Percentiles rank a stretch among this genome's conserved stretches.
Conservation (phyloP, 306 rosid species). For the Prunus campanulata region DNA sequence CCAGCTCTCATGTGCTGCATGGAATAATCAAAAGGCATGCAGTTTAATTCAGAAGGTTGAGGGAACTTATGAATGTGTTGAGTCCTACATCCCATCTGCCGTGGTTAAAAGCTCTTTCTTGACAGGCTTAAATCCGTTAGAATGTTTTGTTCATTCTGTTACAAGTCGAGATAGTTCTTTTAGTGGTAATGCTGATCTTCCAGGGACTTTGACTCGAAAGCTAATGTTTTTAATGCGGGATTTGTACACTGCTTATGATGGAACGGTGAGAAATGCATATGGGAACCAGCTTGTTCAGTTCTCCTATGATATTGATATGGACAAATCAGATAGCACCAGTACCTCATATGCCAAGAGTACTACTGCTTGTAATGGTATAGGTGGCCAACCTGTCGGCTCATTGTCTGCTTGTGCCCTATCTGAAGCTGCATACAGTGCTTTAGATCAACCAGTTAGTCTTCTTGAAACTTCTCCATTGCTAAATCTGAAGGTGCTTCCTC, state of each 20-base stretch:
- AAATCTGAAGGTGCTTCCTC: slow-evolving; percentile 60
- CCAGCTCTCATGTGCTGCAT: slow-evolving; percentile 70
- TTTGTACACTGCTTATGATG: slow-evolving; percentile 71
- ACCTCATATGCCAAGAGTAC: slow-evolving; percentile 14
- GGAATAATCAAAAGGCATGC: slow-evolving; percentile 65
- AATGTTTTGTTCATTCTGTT: slow-evolving; percentile 93
- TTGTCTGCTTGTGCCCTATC: slow-evolving; percentile 92
- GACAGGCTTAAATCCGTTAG: slow-evolving; percentile 85
- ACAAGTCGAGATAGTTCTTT: slow-evolving; percentile 83
- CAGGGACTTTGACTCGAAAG: slow-evolving; percentile 80
- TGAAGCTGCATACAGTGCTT: slow-evolving; percentile 97
- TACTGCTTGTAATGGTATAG: slow-evolving; percentile 29
- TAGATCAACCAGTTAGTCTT: slow-evolving; percentile 91
- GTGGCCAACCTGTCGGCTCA: slow-evolving; percentile 83
- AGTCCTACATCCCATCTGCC: slow-evolving; percentile 77
- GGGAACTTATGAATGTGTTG: slow-evolving; percentile 34
- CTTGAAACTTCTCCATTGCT: slow-evolving; percentile 90
- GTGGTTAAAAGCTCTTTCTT: slow-evolving; percentile 79
- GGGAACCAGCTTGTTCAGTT: slow-evolving; percentile 82
- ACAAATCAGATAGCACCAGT: slow-evolving; percentile 12
- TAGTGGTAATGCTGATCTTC: slow-evolving; percentile 93
- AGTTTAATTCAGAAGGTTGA: slow-evolving; percentile 34
- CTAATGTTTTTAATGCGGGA: slow-evolving; percentile 94
- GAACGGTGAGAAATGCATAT: slow-evolving; percentile 84
- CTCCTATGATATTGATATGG: slow-evolving; percentile 41